Percentiles rank a stretch among this genome's conserved stretches.
Conservation (phyloP, 768 basidiomycete genomes). For the Tylopilus balloui region DNA sequence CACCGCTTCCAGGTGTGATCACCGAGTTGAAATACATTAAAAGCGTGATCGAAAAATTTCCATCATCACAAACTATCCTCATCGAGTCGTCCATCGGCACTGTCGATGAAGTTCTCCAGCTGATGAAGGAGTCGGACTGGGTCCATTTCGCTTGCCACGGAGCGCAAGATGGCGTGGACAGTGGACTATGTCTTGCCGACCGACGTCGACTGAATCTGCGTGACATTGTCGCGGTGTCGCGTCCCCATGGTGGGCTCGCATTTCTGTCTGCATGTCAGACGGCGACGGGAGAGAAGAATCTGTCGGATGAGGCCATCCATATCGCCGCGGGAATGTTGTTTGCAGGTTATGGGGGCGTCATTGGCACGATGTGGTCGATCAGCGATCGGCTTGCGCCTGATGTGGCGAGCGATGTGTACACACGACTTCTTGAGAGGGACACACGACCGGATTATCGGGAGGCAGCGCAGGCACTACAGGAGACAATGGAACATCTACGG, state of each 20-base stretch:
- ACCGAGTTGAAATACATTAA: conserved; percentile 11
- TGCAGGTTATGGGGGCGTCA: conserved; percentile 20
- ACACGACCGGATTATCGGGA: too few relatives aligned
- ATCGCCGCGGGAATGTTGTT: too few relatives aligned
- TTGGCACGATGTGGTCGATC: conserved; percentile 1
- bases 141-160: background rate
- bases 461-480: too few relatives aligned
- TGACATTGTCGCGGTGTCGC: background rate
- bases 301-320: too few relatives aligned
- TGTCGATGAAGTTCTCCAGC: conserved; percentile 9
- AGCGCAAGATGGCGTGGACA: background rate
- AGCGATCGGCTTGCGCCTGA: conserved; percentile 27
- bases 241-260: background rate
- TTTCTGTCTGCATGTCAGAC: too few relatives aligned
- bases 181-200: background rate
- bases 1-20: conserved; percentile 9
- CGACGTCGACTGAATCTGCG: background rate
- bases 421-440: background rate
- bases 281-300: too few relatives aligned
- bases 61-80: background rate
- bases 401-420: conserved; percentile 21
- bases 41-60: background rate
- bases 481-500: too few relatives aligned
- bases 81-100: background rate
- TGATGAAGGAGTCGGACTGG: conserved; percentile 4